Evolutionary conservation across 192 early-diverging fungal genomes (phyloP).

Genomic region (Coemansia sp.): DNA sequence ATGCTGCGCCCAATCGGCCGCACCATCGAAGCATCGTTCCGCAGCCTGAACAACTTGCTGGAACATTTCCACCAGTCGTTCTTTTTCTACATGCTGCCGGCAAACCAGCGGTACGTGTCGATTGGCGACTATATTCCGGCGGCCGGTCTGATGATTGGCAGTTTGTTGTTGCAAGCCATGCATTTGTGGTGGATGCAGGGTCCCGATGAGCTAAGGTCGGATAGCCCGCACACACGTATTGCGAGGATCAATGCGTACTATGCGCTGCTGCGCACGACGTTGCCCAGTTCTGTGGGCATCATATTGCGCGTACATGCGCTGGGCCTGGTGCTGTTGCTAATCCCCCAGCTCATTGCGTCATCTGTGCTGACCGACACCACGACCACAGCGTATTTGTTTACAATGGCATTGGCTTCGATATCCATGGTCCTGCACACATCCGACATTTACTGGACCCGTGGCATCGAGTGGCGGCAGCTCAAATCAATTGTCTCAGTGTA

Average conservation of each 20-base stretch:
- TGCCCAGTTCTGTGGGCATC: slow-evolving; percentile 27
- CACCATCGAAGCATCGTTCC: slow-evolving; percentile 77
- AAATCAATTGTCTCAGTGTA: slow-evolving; percentile 44
- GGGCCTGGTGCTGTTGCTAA: slow-evolving; percentile 29
- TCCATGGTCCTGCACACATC: slow-evolving; percentile 59
- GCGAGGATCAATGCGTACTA: slow-evolving; percentile 43
- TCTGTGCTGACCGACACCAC: slow-evolving; percentile 26
- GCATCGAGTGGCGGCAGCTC: slow-evolving; percentile 48
- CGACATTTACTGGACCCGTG: slow-evolving; percentile 39
- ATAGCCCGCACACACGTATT: slow-evolving; percentile 40
- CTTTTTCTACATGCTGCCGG: slow-evolving; percentile 94
- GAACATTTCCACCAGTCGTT: slow-evolving; percentile 95
- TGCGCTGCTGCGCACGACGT: slow-evolving; percentile 33
- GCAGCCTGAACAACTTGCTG: slow-evolving; percentile 87
- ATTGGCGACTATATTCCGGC: slow-evolving; percentile 90
- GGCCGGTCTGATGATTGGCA: slow-evolving; percentile 71
- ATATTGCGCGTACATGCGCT: slow-evolving; percentile 52
- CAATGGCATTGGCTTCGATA: slow-evolving; percentile 27
- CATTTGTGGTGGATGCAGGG: slow-evolving; percentile 56
- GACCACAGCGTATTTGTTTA: slow-evolving; percentile 31
- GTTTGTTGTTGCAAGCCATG: slow-evolving; percentile 69
- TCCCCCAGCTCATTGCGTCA: slow-evolving; percentile 22
- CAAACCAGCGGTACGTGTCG: slow-evolving; percentile 74
- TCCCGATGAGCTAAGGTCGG: slow-evolving; percentile 29
- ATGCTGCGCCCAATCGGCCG: slow-evolving; percentile 38